Conservation (phyloP, 192 early-diverging fungal genomes). For the Entrophospora sp. region DNA sequence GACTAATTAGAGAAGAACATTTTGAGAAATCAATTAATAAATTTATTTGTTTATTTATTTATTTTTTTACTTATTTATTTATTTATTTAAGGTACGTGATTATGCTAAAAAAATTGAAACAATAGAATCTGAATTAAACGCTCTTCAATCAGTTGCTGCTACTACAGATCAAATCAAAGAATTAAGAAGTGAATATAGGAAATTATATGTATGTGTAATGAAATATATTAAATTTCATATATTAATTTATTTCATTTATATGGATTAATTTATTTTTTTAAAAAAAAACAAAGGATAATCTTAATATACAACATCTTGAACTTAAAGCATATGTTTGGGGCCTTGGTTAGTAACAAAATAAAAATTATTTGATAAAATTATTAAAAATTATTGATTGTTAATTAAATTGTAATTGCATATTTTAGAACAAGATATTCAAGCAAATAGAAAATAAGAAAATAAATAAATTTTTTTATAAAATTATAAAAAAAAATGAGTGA, state of each 20-base stretch:
- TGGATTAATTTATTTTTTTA: neutral
- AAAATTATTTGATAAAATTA: too few species aligned
- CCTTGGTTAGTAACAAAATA: slow-evolving; percentile 24
- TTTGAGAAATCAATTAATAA: too few species aligned
- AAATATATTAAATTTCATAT: slow-evolving; percentile 6
- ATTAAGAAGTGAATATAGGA: slow-evolving; percentile 40
- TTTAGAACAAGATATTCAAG: too few species aligned
- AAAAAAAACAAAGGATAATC: slow-evolving; percentile 43
- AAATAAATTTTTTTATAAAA: too few species aligned
- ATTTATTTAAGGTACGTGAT: slow-evolving; percentile 43
- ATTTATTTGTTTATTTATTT: neutral
- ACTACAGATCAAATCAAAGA: slow-evolving; percentile 50
- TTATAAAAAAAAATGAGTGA: too few species aligned
- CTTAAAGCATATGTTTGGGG: slow-evolving; percentile 79
- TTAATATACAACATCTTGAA: slow-evolving; percentile 75
- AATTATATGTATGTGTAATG: slow-evolving; percentile 38
- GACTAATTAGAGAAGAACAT: too few species aligned
- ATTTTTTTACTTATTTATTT: too few species aligned
- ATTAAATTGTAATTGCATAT: too few species aligned
- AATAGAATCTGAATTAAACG: slow-evolving; percentile 55
- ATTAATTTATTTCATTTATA: neutral
- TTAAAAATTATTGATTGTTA: too few species aligned
- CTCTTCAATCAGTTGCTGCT: slow-evolving; percentile 46
- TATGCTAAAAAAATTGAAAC: slow-evolving; percentile 72
- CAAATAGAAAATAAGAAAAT: too few species aligned